Base-by-base conservation (phyloP, 345 rosid species). In the Gossypium raimondii region DNA sequence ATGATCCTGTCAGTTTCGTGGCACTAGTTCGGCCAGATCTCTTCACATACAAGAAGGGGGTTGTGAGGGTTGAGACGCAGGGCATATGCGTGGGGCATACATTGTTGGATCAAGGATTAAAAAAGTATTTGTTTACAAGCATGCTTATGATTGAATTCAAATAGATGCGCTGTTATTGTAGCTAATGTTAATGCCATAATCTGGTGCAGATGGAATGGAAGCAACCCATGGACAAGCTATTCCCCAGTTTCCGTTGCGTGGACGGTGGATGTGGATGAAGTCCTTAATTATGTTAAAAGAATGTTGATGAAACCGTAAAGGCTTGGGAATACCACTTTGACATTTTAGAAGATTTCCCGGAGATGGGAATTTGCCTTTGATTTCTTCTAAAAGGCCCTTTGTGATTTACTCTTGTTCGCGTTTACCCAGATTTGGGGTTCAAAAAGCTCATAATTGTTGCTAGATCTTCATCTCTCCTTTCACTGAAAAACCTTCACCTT, bases 51-150 rank as follows among this genome's bases (percentile, higher is more conserved):
- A 91, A 85, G 82, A 84, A 81, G 20, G 99, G 99, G 0, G 97
- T 90, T 29, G 97, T 95, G 75, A 84, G 98, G 67, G 99, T 93
- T 4, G 99, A 95, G 85, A 95, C 99, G 1, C 97, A 89, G 73
- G 99, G 99, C 63, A 84, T 95, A 66, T 88, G 96, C 52, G 56
- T 65, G 2, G 99, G 99, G 27, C 98, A 93, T 73, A 95, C 99
- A 0, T 81, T 95, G 53, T 79, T 95, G 94, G 99, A 93, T 84
- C 97, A 90, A 78, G 99, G 99, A 74, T 87, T 90, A 34, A 93
- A 88, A 82, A 88, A 41, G 98, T 95, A 67, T 6, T 47, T 7
- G 7, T 10, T n/a, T 11, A 53, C 50, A 41, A 41, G 9, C 45
- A 70, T 14, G 22, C 9, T 52, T 51, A 9, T 51, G 11, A 45